Percentiles rank a stretch among this genome's conserved stretches.
These are phyloP conservation scores for Musa balbisiana DNA, from an alignment of 202 grass and related monocot species.

Conservation along the genomic window DNA sequence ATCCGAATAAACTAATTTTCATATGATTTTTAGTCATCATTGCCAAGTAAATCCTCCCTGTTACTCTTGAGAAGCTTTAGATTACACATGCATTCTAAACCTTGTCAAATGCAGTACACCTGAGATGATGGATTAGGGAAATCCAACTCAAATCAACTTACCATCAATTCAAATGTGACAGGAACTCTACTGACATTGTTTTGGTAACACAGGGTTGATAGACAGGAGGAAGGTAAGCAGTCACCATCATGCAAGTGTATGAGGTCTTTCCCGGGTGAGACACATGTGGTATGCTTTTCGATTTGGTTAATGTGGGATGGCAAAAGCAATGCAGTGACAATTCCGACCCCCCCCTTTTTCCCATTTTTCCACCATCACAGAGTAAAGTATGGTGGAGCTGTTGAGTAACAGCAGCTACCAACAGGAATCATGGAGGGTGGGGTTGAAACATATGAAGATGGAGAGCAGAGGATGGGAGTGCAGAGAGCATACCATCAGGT, in stretches of 20 bases:
- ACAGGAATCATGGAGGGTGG: not conserved
- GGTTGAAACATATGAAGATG: not conserved
- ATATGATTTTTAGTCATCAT: not conserved
- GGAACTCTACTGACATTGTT: not conserved
- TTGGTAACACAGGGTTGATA: not conserved
- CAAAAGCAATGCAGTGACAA: not conserved
- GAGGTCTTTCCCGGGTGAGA: not conserved
- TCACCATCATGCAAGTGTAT: not conserved
- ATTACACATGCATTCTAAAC: not conserved
- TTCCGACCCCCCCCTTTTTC: not conserved
- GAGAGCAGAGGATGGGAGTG: not conserved
- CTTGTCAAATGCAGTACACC: too few relatives aligned
- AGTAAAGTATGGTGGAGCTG: not conserved
- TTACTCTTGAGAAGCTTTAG: not conserved
- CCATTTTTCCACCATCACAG: slow-evolving; percentile 8
- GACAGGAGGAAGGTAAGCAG: not conserved
- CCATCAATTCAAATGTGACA: not conserved
- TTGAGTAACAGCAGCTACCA: not conserved
- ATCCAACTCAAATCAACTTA: too few relatives aligned
- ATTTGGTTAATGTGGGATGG: slow-evolving; percentile 22
- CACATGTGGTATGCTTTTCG: slow-evolving; percentile 8
- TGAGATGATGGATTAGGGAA: too few relatives aligned
- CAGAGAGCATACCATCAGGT: not conserved
- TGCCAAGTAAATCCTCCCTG: not conserved
- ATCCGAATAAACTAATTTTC: too few relatives aligned